Conservation (phyloP, 139 green algal genomes). For the Chlamydomonas incerta region DNA sequence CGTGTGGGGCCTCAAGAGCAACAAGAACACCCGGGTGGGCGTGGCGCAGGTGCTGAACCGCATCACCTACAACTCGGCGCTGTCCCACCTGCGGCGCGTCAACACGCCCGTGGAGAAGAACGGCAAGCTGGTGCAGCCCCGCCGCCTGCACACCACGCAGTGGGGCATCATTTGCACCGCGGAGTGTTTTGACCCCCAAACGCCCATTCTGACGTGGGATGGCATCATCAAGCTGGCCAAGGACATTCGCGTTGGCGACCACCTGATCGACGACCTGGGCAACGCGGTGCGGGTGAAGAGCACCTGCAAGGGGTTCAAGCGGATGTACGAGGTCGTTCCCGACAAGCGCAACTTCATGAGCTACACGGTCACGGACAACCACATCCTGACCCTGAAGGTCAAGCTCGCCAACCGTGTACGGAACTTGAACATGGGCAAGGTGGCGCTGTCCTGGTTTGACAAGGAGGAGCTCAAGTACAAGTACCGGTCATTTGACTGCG, state of each 20-base stretch:
- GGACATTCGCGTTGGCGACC: background rate
- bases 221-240: background rate
- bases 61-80: constrained; percentile 67
- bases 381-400: constrained; percentile 13
- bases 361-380: constrained; percentile 20
- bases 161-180: constrained; percentile 94
- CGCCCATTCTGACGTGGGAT: constrained; percentile 16
- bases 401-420: background rate
- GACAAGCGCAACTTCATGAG: constrained; percentile 22
- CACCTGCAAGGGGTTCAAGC: background rate
- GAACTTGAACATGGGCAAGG: no score
- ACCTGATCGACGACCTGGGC: constrained; percentile 5
- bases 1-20: constrained; percentile 68
- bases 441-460: background rate
- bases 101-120: constrained; percentile 71
- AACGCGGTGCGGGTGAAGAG: background rate
- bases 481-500: background rate
- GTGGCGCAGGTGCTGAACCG: constrained; percentile 67
- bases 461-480: background rate
- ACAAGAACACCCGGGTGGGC: background rate
- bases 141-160: constrained; percentile 85
- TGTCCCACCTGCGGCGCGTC: constrained; percentile 72
- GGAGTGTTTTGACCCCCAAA: constrained; percentile 89
- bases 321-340: background rate
- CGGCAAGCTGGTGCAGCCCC: constrained; percentile 70